These are phyloP conservation scores for Gigaspora rosea DNA, from an alignment of 192 early-diverging fungal species.

Conservation along the genomic window DNA sequence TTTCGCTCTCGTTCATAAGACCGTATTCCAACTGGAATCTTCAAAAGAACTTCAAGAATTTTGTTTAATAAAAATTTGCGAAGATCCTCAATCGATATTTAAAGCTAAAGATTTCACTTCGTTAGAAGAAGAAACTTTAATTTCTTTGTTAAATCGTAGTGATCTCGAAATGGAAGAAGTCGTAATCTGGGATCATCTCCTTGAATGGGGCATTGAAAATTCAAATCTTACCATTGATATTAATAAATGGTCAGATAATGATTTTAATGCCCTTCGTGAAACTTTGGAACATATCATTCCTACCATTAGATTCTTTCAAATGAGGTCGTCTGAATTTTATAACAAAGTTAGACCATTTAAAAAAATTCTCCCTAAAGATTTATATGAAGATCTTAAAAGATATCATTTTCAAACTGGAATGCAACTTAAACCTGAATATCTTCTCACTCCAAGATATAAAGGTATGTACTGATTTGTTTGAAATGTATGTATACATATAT, in stretches of 20 bases:
- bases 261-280: constrained; percentile 1
- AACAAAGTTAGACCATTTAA: constrained; percentile 12
- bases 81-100: constrained; percentile 16
- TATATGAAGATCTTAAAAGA: constrained; percentile 11
- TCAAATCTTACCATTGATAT: not conserved
- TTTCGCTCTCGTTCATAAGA: constrained; percentile 23
- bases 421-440: constrained; percentile 12
- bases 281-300: constrained; percentile 8
- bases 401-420: constrained; percentile 13
- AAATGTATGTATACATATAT: too few species aligned
- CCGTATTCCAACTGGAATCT: not conserved
- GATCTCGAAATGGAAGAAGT: constrained; percentile 26
- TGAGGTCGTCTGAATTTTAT: constrained; percentile 8
- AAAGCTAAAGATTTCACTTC: constrained; percentile 21
- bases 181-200: constrained; percentile 9
- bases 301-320: constrained; percentile 5
- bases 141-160: not conserved
- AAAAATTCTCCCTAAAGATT: constrained; percentile 7
- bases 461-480: not conserved
- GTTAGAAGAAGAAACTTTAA: constrained; percentile 18
- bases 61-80: constrained; percentile 1
- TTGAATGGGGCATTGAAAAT: constrained; percentile 27
- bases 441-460: not conserved
- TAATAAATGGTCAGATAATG: not conserved
- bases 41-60: constrained; percentile 22